Evolutionary conservation across 176 grass and related monocot species (phyloP), one percentile per base, ranked within the genome.

Genomic region (Alopecurus myosuroides): DNA sequence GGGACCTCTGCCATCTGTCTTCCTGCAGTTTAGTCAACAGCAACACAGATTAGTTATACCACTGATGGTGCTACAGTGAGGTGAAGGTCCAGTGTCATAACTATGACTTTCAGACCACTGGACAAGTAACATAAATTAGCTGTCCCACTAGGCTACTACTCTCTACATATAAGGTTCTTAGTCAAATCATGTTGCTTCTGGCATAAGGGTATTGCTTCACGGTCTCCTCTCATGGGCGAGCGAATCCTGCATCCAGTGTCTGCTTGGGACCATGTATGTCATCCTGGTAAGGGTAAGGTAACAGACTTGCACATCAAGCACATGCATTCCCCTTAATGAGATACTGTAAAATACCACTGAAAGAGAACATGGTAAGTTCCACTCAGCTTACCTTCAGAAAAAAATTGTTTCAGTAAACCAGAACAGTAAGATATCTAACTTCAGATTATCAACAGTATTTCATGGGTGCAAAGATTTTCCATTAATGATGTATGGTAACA

Each of bases 151-250:
- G 81, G 81, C 17, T 77, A 70, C 28, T 69, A 15, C 12, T 46
- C 44, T 46, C 26, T 77, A 40, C 14, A 34, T 63, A 70, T 71
- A 86, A 82, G 19, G 52, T 49, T 82, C 8, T 63, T 70, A 82
- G 33, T 77, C 77, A 85, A 80, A 70, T 33, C 78, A 86, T 70
- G 70, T 77, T 84, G 45, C 80, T 74, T 84, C 76, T 25, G 49
- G 29, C 25, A 69, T 49, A 77, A 62, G 70, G 58, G 19, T 30
- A 44, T 5, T 57, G 64, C 23, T 37, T 82, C 63, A 30, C 18
- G 18, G 33, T 36, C 51, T 71, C 53, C 14, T 49, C 55, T 80
- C 55, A 79, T 65, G 76, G 76, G 31, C 44, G 44, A 30, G 40
- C 35, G n/a, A 77, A 77, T 77, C 53, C 40, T 15, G 31, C 30